Base-by-base conservation (phyloP, 192 early-diverging fungal genomes). In the Linnemannia exigua region DNA sequence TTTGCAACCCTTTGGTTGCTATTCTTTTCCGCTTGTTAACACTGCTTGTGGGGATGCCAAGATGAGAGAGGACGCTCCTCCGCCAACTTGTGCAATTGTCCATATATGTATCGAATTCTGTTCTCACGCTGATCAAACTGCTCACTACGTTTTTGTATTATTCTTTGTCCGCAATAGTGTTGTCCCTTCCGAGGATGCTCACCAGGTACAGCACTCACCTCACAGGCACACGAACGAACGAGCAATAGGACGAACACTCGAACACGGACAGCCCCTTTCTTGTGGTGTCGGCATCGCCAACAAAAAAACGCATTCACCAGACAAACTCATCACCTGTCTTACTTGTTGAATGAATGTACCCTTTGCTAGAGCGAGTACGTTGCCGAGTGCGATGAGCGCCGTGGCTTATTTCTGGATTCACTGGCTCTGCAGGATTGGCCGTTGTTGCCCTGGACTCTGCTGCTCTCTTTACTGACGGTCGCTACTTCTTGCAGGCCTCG, bases 401-500 rank as follows among this genome's bases (percentile, higher is more conserved):
- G 98, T 38, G 90, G 91, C 37, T 99, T 92, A 98, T 99, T 84
- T 96, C 95, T 7, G 97, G 97, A 47, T 99, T 99, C 86, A 96
- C 94, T 67, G 98, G 98, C n/a, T 99, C 98, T 25, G 97, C 98
- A n/a, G 95, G 96, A 44, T 93, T 95, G 70, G 98, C 97, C 11
- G 93, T 99, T 52, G 93, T 99, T 22, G 95, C 96, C 5, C 63
- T 87, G 41, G 92, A 95, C 48, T 83, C 92, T 70, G 97, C 97
- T 69, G 94, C 95, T 37, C 91, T 99, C 68, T 99, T 98, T 85
- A 99, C 98, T 9, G 98, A 99, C 87, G 98, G 98, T 8, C 93
- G 98, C 68, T 99, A 99, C 94, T 99, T 97, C 89, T 88, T 99
- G 78, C 98, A 99, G 85, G 98, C 97, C 19, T 93, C 94, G 5